Percentiles rank a stretch among this genome's conserved stretches.
Evolutionary conservation across 768 basidiomycete species (phyloP).

Genomic region (Lepiota subincarnata): DNA sequence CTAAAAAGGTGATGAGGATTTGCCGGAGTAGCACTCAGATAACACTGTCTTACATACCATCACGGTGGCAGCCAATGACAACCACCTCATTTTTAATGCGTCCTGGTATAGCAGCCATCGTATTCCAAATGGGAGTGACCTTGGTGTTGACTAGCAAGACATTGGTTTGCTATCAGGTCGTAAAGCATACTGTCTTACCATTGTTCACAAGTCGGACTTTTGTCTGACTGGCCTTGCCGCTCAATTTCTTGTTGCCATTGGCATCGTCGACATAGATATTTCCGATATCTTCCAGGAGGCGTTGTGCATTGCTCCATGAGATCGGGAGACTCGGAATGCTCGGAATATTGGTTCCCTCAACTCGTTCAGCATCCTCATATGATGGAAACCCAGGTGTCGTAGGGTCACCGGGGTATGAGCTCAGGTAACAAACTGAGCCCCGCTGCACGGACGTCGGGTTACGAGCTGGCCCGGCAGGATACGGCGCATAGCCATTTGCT

Average conservation of each 20-base stretch:
- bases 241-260: constrained; percentile 32
- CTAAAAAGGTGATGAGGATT: constrained; percentile 20
- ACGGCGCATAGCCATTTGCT: constrained; percentile 70
- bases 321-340: constrained; percentile 86
- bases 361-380: constrained; percentile 74
- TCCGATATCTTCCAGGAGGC: constrained; percentile 55
- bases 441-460: constrained; percentile 83
- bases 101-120: constrained; percentile 79
- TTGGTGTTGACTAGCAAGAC: constrained; percentile 57
- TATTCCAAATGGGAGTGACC: constrained; percentile 88
- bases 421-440: constrained; percentile 74
- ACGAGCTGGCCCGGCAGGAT: constrained; percentile 85
- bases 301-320: constrained; percentile 78
- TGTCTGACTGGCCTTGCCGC: constrained; percentile 45
- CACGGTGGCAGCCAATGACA: constrained; percentile 83
- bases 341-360: constrained; percentile 58
- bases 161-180: not conserved
- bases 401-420: constrained; percentile 69
- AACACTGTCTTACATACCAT: constrained; percentile 48
- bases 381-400: constrained; percentile 87
- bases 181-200: constrained; percentile 28
- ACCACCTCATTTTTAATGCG: constrained; percentile 83
- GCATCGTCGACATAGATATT: constrained; percentile 26
- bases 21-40: not conserved
- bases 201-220: constrained; percentile 52